Conservation (phyloP, 2,329 filamentous ascomycete genomes). For the Penicillium sclerotiorum region DNA sequence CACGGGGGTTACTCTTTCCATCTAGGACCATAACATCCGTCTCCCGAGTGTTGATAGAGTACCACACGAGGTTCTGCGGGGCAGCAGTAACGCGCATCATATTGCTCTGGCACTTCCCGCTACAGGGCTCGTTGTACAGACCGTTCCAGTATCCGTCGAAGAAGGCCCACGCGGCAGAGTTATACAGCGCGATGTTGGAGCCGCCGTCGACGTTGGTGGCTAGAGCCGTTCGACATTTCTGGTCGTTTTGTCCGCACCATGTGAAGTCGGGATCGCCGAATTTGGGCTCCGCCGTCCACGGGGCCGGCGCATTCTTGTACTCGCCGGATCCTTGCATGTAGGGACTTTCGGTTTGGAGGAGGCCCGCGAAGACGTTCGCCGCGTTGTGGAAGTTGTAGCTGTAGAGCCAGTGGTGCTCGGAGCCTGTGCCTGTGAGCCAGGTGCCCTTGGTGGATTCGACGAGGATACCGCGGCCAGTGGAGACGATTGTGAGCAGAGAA, state of each 20-base stretch:
- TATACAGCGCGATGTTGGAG: conserved; percentile 33
- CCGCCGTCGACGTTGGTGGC: conserved; percentile 37
- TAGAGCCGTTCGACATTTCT: conserved; percentile 33
- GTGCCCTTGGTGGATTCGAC: conserved; percentile 45
- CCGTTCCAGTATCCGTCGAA: conserved; percentile 34
- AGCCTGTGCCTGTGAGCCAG: conserved; percentile 51
- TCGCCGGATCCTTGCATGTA: conserved; percentile 39
- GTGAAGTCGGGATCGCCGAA: conserved; percentile 36
- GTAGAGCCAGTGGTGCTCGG: conserved; percentile 53
- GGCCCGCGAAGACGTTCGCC: conserved; percentile 45
- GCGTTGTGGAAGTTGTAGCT: conserved; percentile 51
- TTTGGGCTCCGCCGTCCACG: conserved; percentile 27
- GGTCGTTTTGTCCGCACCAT: conserved; percentile 31
- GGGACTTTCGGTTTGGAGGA: conserved; percentile 38
- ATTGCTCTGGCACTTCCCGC: conserved; percentile 34
- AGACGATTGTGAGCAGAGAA: conserved; percentile 33
- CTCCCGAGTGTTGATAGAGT: conserved; percentile 34
- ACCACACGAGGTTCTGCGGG: conserved; percentile 34
- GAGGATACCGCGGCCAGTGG: conserved; percentile 45
- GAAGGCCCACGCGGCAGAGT: conserved; percentile 39
- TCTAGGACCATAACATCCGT: conserved; percentile 36
- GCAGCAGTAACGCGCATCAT: conserved; percentile 34
- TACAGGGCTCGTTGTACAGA: conserved; percentile 32
- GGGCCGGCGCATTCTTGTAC: conserved; percentile 30
- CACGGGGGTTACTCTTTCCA: conserved; percentile 26